Evolutionary conservation across 306 rosid species (phyloP).

Genomic region (Hippophae gyantsensis): DNA sequence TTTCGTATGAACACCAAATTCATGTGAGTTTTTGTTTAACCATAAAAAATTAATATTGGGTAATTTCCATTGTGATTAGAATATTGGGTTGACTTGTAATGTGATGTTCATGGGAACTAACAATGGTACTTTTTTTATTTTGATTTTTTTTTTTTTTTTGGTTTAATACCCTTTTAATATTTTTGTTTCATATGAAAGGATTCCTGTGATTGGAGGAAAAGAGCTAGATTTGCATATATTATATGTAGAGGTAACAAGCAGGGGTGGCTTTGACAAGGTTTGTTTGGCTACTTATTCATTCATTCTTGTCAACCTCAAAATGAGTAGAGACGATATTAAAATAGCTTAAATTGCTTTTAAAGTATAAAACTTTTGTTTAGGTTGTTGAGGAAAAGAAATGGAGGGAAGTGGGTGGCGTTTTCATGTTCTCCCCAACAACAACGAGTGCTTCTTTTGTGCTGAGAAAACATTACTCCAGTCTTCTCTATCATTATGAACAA

Average conservation of each 20-base stretch:
- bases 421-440: constrained; percentile 77
- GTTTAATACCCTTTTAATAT: neutral
- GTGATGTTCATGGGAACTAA: constrained; percentile 5
- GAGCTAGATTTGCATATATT: constrained; percentile 86
- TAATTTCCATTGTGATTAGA: constrained; percentile 4
- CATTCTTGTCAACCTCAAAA: neutral
- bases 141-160: constrained; percentile 1
- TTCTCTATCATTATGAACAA: constrained; percentile 83
- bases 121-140: neutral
- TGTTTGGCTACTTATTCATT: neutral
- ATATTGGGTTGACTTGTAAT: constrained; percentile 1
- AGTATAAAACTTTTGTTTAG: constrained; percentile 18
- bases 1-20: constrained; percentile 66
- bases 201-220: constrained; percentile 97
- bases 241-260: constrained; percentile 73
- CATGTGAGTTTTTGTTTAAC: constrained; percentile 36
- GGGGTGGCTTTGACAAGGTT: constrained; percentile 93
- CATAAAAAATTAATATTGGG: neutral
- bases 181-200: constrained; percentile 34
- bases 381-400: constrained; percentile 96
- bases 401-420: constrained; percentile 90
- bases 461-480: constrained; percentile 70
- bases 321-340: neutral
- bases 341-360: neutral
- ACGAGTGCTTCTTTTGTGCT: constrained; percentile 92